Evolutionary conservation across 164 flowering plant species (phyloP).

Genomic region (Tinospora cordifolia): DNA sequence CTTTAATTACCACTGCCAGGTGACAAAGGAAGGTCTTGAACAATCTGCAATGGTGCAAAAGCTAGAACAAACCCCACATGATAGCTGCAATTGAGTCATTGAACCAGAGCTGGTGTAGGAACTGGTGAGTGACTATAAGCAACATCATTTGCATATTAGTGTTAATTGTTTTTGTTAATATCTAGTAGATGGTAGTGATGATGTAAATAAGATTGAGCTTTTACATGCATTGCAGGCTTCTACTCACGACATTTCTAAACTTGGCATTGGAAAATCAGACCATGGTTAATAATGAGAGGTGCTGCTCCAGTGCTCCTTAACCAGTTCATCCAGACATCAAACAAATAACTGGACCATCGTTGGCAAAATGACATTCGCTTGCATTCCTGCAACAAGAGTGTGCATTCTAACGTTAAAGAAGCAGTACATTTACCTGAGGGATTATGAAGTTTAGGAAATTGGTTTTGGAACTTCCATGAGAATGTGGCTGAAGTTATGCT

Average conservation of each 20-base stretch:
- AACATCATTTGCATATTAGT: background rate
- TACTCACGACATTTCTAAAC: constrained; percentile 3
- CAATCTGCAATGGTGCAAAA: constrained; percentile 12
- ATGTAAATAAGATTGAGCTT: background rate
- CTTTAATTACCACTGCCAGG: constrained; percentile 7
- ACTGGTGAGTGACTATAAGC: constrained; percentile 3
- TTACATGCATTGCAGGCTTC: background rate
- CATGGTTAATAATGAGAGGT: background rate
- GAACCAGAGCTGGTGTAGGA: constrained; percentile 4
- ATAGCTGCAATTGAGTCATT: constrained; percentile 11
- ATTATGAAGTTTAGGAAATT: background rate
- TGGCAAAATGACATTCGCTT: background rate
- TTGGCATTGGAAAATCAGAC: constrained; percentile 2
- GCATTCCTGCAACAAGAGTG: constrained; percentile 1
- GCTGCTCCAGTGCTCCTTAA: constrained; percentile 4
- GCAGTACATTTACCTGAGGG: constrained; percentile 6
- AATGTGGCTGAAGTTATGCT: background rate
- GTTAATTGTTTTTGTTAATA: background rate
- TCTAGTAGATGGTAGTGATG: background rate
- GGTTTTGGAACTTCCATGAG: background rate
- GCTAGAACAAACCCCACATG: constrained; percentile 11
- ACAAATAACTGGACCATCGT: background rate
- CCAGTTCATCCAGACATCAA: background rate
- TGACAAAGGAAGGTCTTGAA: constrained; percentile 17
- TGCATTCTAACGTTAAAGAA: background rate